Percentiles rank a stretch among this genome's conserved stretches.
phyloP scores from a whole-genome alignment of 148 eudicot genomes.

The Rhododendron vialii region DNA sequence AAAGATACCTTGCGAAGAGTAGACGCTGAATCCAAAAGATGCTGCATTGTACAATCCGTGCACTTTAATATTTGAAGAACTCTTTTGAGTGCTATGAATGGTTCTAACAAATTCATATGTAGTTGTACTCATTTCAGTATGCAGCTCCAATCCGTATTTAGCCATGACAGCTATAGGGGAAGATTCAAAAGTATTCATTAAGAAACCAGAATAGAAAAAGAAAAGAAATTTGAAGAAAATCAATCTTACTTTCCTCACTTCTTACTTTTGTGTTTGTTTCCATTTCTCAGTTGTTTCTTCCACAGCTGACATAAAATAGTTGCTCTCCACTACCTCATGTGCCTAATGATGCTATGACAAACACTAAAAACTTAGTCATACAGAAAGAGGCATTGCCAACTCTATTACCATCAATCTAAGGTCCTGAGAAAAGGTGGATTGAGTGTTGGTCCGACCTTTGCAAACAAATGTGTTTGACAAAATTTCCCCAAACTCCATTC shows the following conservation, averaged over 20 bases:
- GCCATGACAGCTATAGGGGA: conserved; percentile 51
- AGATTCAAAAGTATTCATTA: conserved; percentile 9
- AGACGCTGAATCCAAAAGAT: conserved; percentile 79
- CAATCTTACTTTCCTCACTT: background rate
- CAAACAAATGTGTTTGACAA: background rate
- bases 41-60: conserved; percentile 52
- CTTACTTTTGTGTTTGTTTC: background rate
- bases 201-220: background rate
- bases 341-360: background rate
- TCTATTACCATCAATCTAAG: background rate
- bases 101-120: conserved; percentile 90
- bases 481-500: background rate
- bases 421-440: background rate
- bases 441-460: background rate
- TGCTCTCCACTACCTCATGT: background rate
- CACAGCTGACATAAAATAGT: background rate
- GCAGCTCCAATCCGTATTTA: conserved; percentile 60
- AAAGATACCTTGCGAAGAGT: conserved; percentile 78
- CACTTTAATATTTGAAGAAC: conserved; percentile 66
- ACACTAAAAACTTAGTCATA: background rate
- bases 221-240: too few species aligned
- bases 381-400: background rate
- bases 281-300: background rate
- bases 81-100: conserved; percentile 85
- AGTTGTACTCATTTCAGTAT: conserved; percentile 59